A percentile compares a stretch with the other conserved stretches of the same genome.
phyloP scores from a whole-genome alignment of 352 stramenopile genomes.

The Thraustochytrium striatum region DNA sequence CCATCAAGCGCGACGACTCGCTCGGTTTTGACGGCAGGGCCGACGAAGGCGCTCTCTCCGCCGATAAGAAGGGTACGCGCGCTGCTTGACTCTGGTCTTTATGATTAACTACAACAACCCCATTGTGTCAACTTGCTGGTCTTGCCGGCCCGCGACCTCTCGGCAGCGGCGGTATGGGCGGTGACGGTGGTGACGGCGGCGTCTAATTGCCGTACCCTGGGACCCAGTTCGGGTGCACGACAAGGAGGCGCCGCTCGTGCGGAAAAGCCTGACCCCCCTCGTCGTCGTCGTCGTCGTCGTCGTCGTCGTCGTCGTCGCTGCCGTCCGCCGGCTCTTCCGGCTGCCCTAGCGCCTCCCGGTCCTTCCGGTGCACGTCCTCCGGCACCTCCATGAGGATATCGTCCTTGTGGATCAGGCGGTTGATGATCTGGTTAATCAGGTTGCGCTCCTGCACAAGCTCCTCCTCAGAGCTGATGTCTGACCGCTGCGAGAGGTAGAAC shows the following conservation, averaged over 20 bases:
- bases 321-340: background rate
- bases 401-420: constrained; percentile 67
- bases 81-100: no score
- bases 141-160: no score
- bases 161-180: no score
- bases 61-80: no score
- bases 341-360: background rate
- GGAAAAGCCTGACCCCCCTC: constrained; percentile 8
- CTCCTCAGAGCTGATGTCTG: constrained; percentile 66
- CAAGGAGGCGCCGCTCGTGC: constrained; percentile 30
- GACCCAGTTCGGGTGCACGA: constrained; percentile 40
- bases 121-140: no score
- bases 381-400: constrained; percentile 50
- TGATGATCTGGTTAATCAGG: constrained; percentile 64
- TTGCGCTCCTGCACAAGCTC: constrained; percentile 65
- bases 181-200: no score
- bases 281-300: constrained; percentile 14
- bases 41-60: no score
- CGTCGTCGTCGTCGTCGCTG: background rate
- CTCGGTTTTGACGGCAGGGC: no score
- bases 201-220: no score
- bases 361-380: background rate
- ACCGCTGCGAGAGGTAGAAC: constrained; percentile 68
- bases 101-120: no score
- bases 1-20: no score